Percentiles rank a stretch among this genome's conserved stretches.
Conservation (phyloP, 345 rosid genomes). For the Acer yangbiense region DNA sequence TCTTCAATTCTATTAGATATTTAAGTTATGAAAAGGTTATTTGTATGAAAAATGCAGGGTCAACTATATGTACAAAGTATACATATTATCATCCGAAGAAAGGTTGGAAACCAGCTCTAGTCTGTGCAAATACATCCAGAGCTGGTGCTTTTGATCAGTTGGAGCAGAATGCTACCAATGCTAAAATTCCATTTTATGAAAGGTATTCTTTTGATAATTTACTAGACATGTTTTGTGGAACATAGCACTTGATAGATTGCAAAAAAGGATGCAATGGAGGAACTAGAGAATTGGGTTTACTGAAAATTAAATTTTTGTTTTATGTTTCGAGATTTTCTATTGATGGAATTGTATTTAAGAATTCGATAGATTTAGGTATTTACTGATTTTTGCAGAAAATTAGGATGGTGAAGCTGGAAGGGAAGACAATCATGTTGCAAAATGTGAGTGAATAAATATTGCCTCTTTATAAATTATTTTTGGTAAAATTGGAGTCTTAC, state of each 20-base stretch:
- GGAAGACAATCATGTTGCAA: too few relatives aligned
- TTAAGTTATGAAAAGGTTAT: background rate
- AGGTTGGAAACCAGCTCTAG: slow-evolving; percentile 83
- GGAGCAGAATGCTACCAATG: slow-evolving; percentile 86
- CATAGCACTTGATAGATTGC: slow-evolving; percentile 3
- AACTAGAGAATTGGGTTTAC: background rate
- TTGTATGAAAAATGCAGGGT: slow-evolving; percentile 37
- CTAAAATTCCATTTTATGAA: slow-evolving; percentile 86
- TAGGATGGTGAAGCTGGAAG: too few relatives aligned
- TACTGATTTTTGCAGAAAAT: too few relatives aligned
- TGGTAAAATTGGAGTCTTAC: too few relatives aligned
- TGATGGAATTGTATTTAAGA: too few relatives aligned
- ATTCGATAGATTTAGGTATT: too few relatives aligned
- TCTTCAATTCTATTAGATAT: background rate
- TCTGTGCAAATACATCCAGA: slow-evolving; percentile 91
- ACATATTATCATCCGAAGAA: slow-evolving; percentile 84
- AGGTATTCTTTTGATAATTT: slow-evolving; percentile 38
- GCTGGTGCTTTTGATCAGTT: slow-evolving; percentile 92
- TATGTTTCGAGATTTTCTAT: too few relatives aligned
- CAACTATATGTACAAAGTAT: slow-evolving; percentile 83
- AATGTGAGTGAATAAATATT: too few relatives aligned
- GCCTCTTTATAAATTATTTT: too few relatives aligned
- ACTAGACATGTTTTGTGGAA: background rate
- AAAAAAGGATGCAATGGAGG: background rate
- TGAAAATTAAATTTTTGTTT: too few relatives aligned